A percentile compares a stretch with the other conserved stretches of the same genome.
phyloP scores from a whole-genome alignment of 2,329 filamentous ascomycete species.

The Mycosphaerella sp. region DNA sequence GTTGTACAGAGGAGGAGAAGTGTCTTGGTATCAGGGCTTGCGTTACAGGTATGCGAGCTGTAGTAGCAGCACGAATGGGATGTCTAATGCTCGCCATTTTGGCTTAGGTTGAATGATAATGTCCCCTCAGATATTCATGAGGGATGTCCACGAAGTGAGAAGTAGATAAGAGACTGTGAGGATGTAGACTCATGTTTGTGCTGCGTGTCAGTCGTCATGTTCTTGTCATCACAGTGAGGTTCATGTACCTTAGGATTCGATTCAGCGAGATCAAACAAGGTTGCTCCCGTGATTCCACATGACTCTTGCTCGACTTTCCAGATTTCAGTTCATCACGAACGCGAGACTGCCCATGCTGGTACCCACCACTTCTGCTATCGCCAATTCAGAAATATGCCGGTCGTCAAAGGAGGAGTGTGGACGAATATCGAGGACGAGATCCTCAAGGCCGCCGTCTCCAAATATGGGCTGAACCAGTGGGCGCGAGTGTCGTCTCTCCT shows the following conservation, averaged over 20 bases:
- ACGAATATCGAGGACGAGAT: slow-evolving; percentile 84
- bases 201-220: too few relatives aligned
- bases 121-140: too few relatives aligned
- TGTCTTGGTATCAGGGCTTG: not conserved
- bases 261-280: not conserved
- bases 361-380: slow-evolving; percentile 5
- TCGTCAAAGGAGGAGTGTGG: slow-evolving; percentile 63
- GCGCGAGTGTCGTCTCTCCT: slow-evolving; percentile 95
- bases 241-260: not conserved
- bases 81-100: not conserved
- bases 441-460: slow-evolving; percentile 89
- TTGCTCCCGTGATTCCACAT: not conserved
- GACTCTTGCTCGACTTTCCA: too few relatives aligned
- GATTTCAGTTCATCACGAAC: not conserved
- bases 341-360: not conserved
- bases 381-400: slow-evolving; percentile 48
- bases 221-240: slow-evolving; percentile 7
- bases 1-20: not conserved
- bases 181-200: too few relatives aligned
- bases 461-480: slow-evolving; percentile 97
- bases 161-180: not conserved
- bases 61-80: not conserved
- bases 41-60: not conserved
- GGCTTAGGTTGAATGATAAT: not conserved
- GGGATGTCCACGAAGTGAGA: not conserved